Evolutionary conservation across 208 protist species (phyloP), one percentile per base, ranked within the genome.

Genomic region (Phytomonas francai): DNA sequence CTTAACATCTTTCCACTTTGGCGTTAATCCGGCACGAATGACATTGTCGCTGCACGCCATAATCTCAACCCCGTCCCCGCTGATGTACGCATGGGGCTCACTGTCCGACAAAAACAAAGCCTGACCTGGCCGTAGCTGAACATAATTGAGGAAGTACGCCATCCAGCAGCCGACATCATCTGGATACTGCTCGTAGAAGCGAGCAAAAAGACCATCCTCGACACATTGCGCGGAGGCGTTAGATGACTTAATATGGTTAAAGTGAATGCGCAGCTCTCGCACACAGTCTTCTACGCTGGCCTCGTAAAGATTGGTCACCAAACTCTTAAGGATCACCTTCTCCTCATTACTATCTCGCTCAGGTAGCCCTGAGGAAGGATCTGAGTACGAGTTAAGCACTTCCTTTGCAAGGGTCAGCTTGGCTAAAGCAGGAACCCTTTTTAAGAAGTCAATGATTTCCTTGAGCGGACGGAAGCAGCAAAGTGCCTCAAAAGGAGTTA

Each of bases 31-130:
- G 27, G 97, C 97, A 28, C 98, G 87, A 36, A 99, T 97, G 31
- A 98, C 97, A 75, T 99, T 99, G 81, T 99, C 98, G 68, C 86
- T 97, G 71, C 86, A 89, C 62, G 97, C 97, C 97, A 99, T 99
- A 69, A 96, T 97, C 77, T 99, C 97, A 6, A 99, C 87, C 32
- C 94, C 94, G 59, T 99, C 96, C 11, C 96, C 98, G 69, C 69
- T 88, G 51, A 99, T 74, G 84, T 99, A 99, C 19, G 98, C 97
- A 79, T 99, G 98, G 8, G 98, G 97, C 78, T 98, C 94, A 71
- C 97, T 98, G 62, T 99, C 88, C 3, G 76, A 86, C 0, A 99
- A 78, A 73, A 99, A 99, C 25, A 99, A 69, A 14, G 88, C 95
- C 68, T 99, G 77, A 8, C 98, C 98, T 12, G 94, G 97, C 59